Base-by-base conservation (phyloP, 176 grass and related monocot species). In the Saccharum officinarum region DNA sequence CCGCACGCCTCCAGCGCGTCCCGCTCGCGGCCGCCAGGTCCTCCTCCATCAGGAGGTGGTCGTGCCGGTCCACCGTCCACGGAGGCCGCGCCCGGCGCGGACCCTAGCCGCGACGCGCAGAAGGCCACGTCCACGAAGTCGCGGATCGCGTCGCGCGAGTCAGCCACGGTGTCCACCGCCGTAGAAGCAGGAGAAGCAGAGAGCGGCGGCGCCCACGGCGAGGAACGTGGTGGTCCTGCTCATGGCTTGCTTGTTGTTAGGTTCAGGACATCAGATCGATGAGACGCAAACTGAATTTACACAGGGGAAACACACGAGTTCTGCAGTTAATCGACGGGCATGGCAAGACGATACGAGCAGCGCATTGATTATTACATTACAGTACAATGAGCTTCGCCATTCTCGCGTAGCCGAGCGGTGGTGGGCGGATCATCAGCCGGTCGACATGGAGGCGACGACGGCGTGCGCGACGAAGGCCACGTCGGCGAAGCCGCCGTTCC, bases 1-100 rank as follows among this genome's bases (percentile, higher is more conserved):
- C 64, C 87, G 91, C 91, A 89, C 36, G 80, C 78, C 86, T 92
- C 86, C 65, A 88, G 7, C 18, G 63, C 80, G 86, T 87, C 79
- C 9, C 78, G 45, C 4, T 36, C 34, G 84, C 69, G 10, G 59
- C 44, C 0, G 87, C 87, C 0, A 92, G 80, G 83, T 84, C 76
- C 4, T 67, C 67, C 0, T 84, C 88, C 20, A 69, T 36, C 34
- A 92, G 87, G 54, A 92, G 88, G 80, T 83, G 88, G 11, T 41
- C 84, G 44, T 65, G 82, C 1, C 81, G 80, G 70, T 81, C 80
- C 10, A 71, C 81, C 76, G 70, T 81, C 80, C 10, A 71, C 42
- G 18, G 55, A 1, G 4, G 77, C 39, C 0, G 80, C 76, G 8
- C 20, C 39, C 0, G 84, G 41, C 6, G 41, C 36, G 28, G 87